Base-by-base conservation (phyloP, 2,329 filamentous ascomycete genomes). In the Colletotrichum camelliae region DNA sequence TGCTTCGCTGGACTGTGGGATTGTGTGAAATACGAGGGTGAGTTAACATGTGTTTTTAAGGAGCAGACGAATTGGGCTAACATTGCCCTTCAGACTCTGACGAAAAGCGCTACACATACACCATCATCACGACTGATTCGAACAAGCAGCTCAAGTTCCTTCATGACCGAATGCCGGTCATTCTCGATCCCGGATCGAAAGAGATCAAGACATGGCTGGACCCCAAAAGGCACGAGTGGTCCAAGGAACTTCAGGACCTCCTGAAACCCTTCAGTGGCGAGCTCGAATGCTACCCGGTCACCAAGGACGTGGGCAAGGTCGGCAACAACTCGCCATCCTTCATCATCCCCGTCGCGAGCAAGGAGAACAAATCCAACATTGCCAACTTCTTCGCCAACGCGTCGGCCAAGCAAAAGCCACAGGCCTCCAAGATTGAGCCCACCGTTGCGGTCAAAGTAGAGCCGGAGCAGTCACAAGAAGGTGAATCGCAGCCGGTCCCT, bases 141-240 rank as follows among this genome's bases (percentile, higher is more conserved):
- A 98, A 96, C 80, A 88, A 93, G 77, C 94, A 96, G 82, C 88
- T 98, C 65, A 92, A 89, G 33, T 98, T 98, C 79, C 88, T 99
- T 21, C 97, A 99, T 82, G 94, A 98, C 81, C 93, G 97, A 18
- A 99, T 99, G 97, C 97, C 97, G 0, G 96, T 98, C 7, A 94
- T 98, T 35, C 84, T 99, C 1, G 93, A 98, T 7, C 92, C 94
- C 6, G 92, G 92, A 5, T 95, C 93, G 1, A 89, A 94, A 2
- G 90, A 88, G 13, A 88, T 98, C 81, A 89, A 87, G 70, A 92
- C 83, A 6, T 98, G 96, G 96, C 88, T 98, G 21, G 94, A 98
- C 82, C 95, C 95, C 0, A 85, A 83, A 3, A 89, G 90, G 21
- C 87, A 89, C 27, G 91, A 93, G 75, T 98, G 97, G 96, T 93